Evolutionary conservation across 495 filamentous ascomycete species (phyloP).

Genomic region (Podospora anserina): DNA sequence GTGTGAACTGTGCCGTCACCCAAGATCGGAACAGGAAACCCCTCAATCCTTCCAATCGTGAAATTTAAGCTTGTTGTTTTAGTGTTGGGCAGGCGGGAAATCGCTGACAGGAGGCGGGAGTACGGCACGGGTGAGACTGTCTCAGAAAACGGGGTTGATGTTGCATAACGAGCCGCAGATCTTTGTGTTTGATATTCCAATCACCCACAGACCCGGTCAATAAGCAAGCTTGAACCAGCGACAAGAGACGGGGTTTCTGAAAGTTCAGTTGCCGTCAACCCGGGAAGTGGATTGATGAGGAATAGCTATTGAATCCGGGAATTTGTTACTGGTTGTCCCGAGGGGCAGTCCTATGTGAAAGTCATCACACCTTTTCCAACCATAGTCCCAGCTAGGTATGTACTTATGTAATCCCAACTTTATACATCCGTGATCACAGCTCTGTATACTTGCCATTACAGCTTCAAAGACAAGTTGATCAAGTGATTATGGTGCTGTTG

Average conservation of each 20-base stretch:
- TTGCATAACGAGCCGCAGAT: conserved; percentile 8
- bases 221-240: neutral
- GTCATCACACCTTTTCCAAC: too few relatives aligned
- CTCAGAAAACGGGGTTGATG: neutral
- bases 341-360: too few relatives aligned
- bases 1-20: neutral
- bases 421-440: too few relatives aligned
- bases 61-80: neutral
- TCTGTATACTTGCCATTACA: too few relatives aligned
- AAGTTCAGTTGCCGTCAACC: neutral
- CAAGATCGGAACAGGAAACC: neutral
- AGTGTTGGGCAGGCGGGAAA: neutral
- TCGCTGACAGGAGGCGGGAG: neutral
- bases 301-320: too few relatives aligned
- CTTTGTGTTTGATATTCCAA: conserved; percentile 4
- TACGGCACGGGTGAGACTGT: conserved; percentile 1
- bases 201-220: conserved; percentile 1
- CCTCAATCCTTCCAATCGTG: neutral
- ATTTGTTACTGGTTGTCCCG: too few relatives aligned
- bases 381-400: too few relatives aligned
- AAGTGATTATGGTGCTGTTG: too few relatives aligned
- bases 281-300: too few relatives aligned
- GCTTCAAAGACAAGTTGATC: too few relatives aligned
- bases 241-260: neutral
- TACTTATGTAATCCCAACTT: too few relatives aligned